phyloP scores from a whole-genome alignment of 768 basidiomycete genomes.

The Amyloporia xantha region DNA sequence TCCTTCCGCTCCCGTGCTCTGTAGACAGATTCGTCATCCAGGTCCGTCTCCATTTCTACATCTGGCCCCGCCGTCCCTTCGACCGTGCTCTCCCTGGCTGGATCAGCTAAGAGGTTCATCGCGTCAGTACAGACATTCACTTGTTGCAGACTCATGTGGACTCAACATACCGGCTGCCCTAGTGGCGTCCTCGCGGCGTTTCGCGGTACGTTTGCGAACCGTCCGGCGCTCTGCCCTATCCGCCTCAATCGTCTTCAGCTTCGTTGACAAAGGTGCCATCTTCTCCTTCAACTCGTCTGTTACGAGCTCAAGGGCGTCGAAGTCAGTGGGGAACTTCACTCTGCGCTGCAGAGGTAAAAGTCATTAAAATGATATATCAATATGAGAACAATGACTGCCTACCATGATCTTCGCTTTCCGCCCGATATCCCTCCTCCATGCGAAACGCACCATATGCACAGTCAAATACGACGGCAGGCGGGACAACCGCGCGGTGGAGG shows the following conservation, averaged over 20 bases:
- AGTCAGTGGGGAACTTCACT: constrained; percentile 89
- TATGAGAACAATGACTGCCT: constrained; percentile 10
- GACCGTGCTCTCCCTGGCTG: too few species aligned
- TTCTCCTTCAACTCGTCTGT: constrained; percentile 74
- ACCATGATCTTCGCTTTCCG: constrained; percentile 99
- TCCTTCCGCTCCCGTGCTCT: constrained; percentile 59
- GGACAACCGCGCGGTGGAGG: constrained; percentile 71
- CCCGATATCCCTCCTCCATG: constrained; percentile 84
- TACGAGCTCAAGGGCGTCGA: constrained; percentile 77
- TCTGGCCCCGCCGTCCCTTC: too few species aligned
- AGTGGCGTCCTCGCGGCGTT: constrained; percentile 15
- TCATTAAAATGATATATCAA: too few species aligned
- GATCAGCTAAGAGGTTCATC: constrained; percentile 19
- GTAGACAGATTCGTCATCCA: constrained; percentile 61
- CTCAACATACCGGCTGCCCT: constrained; percentile 15
- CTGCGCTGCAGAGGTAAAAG: constrained; percentile 60
- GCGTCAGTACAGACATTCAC: constrained; percentile 22
- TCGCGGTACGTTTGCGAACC: constrained; percentile 50
- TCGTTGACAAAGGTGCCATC: constrained; percentile 62
- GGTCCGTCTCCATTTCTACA: too few species aligned
- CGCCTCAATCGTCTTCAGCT: constrained; percentile 75
- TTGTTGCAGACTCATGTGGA: constrained; percentile 19
- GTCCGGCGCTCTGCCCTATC: constrained; percentile 80
- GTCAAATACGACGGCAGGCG: constrained; percentile 81
- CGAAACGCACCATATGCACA: constrained; percentile 95